Percentiles rank a stretch among this genome's conserved stretches.
Conservation (phyloP, 345 rosid species). For the Triadica sebifera region DNA sequence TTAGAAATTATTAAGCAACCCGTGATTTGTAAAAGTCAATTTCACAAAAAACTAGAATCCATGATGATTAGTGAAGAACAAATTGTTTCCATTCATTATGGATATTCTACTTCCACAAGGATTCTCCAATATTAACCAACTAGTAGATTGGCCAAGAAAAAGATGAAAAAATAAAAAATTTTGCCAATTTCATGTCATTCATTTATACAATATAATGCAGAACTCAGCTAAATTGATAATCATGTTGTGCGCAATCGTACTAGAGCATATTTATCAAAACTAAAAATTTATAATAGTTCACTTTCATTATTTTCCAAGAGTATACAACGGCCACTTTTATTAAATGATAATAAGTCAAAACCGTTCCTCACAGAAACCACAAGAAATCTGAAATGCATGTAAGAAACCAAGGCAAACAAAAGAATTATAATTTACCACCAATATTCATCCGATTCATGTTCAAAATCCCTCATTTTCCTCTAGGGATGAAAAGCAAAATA, state of each 20-base stretch:
- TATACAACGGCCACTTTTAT: neutral
- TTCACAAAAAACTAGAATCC: neutral
- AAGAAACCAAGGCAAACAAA: neutral
- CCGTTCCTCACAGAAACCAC: neutral
- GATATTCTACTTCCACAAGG: neutral
- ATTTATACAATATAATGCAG: neutral
- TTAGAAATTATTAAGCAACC: neutral
- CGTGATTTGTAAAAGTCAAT: neutral
- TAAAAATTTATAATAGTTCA: neutral
- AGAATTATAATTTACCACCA: neutral
- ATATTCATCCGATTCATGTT: neutral
- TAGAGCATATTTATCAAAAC: neutral
- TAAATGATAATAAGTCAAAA: neutral
- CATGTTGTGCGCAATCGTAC: neutral
- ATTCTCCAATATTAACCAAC: conserved; percentile 5
- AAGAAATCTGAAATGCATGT: neutral
- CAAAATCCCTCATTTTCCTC: neutral
- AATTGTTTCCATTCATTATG: conserved; percentile 4
- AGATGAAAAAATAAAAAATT: neutral
- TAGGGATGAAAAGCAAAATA: neutral
- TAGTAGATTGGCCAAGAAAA: neutral
- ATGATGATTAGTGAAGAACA: neutral
- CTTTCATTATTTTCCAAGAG: neutral
- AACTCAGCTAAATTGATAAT: neutral
- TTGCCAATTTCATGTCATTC: neutral